Evolutionary conservation across 202 grass and related monocot genomes (phyloP).

Genomic region (Miscanthus sacchariflorus): DNA sequence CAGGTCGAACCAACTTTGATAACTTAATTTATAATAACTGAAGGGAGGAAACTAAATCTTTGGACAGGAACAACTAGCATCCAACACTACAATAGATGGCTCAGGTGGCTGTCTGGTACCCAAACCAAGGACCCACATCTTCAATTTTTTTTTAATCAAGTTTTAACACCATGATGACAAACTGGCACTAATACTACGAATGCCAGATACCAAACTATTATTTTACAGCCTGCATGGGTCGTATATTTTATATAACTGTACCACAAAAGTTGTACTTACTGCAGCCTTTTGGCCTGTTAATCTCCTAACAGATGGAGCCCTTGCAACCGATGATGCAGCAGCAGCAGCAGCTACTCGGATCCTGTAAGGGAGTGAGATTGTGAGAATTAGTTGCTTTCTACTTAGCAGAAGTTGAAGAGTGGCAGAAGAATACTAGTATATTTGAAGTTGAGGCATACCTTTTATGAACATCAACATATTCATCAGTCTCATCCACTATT

Average conservation of each 20-base stretch:
- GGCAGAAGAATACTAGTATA: neutral
- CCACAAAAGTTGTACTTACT: slow-evolving; percentile 59
- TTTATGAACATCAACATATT: slow-evolving; percentile 99
- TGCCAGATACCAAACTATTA: neutral
- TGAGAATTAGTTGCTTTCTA: slow-evolving; percentile 33
- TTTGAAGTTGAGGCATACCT: slow-evolving; percentile 48
- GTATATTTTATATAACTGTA: neutral
- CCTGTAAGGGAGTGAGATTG: slow-evolving; percentile 51
- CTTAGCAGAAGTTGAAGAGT: slow-evolving; percentile 22
- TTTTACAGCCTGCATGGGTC: neutral
- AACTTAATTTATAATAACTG: neutral
- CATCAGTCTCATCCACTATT: slow-evolving; percentile 98
- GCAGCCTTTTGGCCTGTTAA: slow-evolving; percentile 76
- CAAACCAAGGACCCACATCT: neutral
- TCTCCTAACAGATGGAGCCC: slow-evolving; percentile 86
- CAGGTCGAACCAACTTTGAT: slow-evolving; percentile 11
- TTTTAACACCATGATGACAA: neutral
- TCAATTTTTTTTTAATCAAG: neutral
- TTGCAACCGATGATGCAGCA: slow-evolving; percentile 92
- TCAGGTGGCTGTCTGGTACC: neutral
- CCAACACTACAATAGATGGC: neutral
- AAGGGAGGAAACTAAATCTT: slow-evolving; percentile 15
- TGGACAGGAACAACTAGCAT: neutral
- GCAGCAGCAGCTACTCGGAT: slow-evolving; percentile 96
- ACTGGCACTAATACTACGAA: neutral